Conservation (phyloP, 495 filamentous ascomycete genomes). For the Neurospora sp. region DNA sequence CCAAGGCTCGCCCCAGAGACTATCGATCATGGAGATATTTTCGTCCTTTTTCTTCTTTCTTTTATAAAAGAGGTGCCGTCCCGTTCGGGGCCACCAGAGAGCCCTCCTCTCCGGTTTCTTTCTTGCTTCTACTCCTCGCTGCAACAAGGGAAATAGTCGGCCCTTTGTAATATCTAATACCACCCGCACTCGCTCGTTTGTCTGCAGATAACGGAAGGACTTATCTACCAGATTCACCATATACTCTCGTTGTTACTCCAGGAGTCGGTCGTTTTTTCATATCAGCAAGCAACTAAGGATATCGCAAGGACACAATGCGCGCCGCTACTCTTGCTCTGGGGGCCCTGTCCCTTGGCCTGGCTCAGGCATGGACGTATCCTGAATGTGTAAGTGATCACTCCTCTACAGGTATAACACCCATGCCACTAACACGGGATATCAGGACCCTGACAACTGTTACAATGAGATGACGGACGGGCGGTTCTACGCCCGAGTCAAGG, state of each 20-base stretch:
- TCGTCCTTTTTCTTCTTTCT: background rate
- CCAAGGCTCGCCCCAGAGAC: background rate
- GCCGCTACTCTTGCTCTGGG: constrained; percentile 10
- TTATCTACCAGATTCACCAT: background rate
- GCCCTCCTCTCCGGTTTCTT: background rate
- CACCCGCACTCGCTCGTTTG: background rate
- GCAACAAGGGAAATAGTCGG: background rate
- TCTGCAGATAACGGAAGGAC: background rate
- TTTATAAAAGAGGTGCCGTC: background rate
- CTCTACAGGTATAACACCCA: background rate
- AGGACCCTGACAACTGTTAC: constrained; percentile 27
- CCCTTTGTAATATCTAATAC: background rate
- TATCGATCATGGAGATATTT: background rate
- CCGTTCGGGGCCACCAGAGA: background rate
- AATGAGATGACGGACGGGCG: constrained; percentile 18
- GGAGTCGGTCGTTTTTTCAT: background rate
- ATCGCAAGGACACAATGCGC: constrained; percentile 8
- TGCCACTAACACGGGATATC: constrained; percentile 1
- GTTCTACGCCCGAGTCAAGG: constrained; percentile 11
- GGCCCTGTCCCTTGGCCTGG: constrained; percentile 16
- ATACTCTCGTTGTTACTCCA: background rate
- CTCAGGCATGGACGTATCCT: constrained; percentile 19
- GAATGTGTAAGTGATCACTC: constrained; percentile 18
- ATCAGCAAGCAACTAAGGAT: background rate
- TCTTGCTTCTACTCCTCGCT: background rate